Percentiles rank a stretch among this genome's conserved stretches.
phyloP scores from a whole-genome alignment of 371 early-diverging fungal genomes.

The Mucor sp. region DNA sequence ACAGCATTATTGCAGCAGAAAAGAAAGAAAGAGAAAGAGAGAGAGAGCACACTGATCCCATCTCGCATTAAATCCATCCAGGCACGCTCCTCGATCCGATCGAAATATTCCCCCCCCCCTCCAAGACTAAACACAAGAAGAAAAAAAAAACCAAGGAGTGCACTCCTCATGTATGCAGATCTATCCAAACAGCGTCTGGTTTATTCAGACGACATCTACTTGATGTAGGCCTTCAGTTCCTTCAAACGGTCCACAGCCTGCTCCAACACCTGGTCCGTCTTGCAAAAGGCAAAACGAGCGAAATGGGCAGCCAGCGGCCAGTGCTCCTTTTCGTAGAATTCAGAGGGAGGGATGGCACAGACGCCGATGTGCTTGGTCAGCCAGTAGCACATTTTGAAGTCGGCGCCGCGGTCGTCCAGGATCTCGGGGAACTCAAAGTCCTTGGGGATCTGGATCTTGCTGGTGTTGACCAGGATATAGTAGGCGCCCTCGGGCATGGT shows the following conservation, averaged over 20 bases:
- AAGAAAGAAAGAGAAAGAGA: background rate
- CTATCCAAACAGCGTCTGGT: background rate
- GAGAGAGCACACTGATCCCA: background rate
- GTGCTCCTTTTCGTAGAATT: slow-evolving; percentile 83
- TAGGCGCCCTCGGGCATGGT: slow-evolving; percentile 93
- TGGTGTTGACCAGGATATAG: slow-evolving; percentile 88
- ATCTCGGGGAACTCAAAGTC: slow-evolving; percentile 67
- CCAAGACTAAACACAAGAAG: background rate
- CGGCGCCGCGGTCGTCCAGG: slow-evolving; percentile 65
- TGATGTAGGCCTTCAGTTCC: slow-evolving; percentile 63
- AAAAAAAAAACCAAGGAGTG: background rate
- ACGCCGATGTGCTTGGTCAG: slow-evolving; percentile 91
- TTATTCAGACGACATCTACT: background rate
- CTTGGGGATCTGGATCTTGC: slow-evolving; percentile 65
- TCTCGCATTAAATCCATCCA: background rate
- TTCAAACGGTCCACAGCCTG: slow-evolving; percentile 74
- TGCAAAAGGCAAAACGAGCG: slow-evolving; percentile 94
- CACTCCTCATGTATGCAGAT: background rate
- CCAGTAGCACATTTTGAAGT: slow-evolving; percentile 87
- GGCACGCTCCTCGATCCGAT: background rate
- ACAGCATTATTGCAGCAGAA: background rate
- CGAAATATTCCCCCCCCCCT: background rate
- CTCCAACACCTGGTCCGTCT: slow-evolving; percentile 83
- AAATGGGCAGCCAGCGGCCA: slow-evolving; percentile 73
- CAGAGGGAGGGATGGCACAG: slow-evolving; percentile 90